phyloP scores from a whole-genome alignment of 441 rosid species.

The Theobroma grandiflorum region DNA sequence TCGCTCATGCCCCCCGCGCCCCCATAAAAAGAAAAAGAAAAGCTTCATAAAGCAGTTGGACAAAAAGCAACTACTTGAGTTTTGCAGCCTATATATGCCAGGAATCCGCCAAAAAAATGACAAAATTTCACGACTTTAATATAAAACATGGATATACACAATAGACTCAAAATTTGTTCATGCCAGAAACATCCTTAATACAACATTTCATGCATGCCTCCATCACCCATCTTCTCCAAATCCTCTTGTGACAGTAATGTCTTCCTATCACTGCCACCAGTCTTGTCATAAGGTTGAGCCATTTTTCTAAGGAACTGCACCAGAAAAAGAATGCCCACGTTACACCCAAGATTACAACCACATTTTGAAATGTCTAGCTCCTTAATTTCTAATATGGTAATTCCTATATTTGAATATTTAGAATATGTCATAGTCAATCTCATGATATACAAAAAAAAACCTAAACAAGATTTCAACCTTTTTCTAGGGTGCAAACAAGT shows the following conservation, averaged over 20 bases:
- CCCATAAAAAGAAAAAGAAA: too few relatives aligned
- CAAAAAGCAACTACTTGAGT: too few relatives aligned
- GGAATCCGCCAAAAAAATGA: too few relatives aligned
- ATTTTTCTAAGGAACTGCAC: conserved; percentile 88
- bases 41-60: too few relatives aligned
- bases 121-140: too few relatives aligned
- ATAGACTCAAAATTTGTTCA: too few relatives aligned
- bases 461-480: not conserved
- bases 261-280: conserved; percentile 62
- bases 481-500: not conserved
- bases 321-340: not conserved
- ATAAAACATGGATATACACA: too few relatives aligned
- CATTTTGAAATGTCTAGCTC: not conserved
- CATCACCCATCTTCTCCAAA: conserved; percentile 79
- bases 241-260: conserved; percentile 89
- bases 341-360: not conserved
- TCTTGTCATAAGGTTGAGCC: conserved; percentile 96
- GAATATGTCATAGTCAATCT: not conserved
- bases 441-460: not conserved
- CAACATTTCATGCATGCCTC: conserved; percentile 58
- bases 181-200: conserved; percentile 34
- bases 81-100: too few relatives aligned
- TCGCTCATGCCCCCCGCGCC: too few relatives aligned
- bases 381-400: not conserved
- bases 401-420: not conserved